Percentiles rank a stretch among this genome's conserved stretches.
Evolutionary conservation across 2,329 filamentous ascomycete genomes (phyloP).

Genomic region (Aphanoascus verrucosus): DNA sequence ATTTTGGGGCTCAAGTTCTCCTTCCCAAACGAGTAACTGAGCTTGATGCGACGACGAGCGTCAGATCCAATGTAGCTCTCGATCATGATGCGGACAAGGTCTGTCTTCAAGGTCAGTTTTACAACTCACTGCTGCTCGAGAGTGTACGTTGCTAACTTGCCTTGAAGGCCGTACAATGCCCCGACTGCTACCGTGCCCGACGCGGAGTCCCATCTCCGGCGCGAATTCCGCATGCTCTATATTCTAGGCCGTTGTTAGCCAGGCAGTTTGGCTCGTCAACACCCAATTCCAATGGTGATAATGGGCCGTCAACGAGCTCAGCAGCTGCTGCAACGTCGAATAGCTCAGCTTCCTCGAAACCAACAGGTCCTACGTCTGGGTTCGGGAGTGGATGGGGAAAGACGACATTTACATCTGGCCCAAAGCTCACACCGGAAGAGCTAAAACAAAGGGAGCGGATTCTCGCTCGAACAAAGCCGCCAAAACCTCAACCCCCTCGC

Average conservation of each 20-base stretch:
- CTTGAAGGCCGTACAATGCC: constrained; percentile 1
- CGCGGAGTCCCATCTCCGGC: neutral
- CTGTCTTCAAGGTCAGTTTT: constrained; percentile 12
- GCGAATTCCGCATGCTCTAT: neutral
- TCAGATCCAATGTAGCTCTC: constrained; percentile 3
- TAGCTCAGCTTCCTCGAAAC: neutral
- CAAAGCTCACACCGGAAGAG: too few species aligned
- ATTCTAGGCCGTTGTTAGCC: neutral
- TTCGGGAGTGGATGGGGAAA: neutral
- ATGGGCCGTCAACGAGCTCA: neutral
- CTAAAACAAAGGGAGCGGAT: too few species aligned
- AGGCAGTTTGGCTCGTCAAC: neutral
- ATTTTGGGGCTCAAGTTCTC: neutral
- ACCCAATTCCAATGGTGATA: neutral
- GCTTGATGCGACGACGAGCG: neutral
- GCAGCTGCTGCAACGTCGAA: neutral
- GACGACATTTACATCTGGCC: too few species aligned
- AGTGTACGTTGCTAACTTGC: neutral
- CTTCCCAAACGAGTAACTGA: constrained; percentile 1
- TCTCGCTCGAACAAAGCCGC: constrained; percentile 4
- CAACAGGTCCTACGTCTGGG: neutral
- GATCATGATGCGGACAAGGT: constrained; percentile 13
- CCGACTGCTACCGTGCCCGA: neutral
- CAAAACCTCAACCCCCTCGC: neutral
- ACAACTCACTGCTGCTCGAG: neutral